Base-by-base conservation (phyloP, 2,329 filamentous ascomycete species). In the Colletotrichum neosansevieriae region DNA sequence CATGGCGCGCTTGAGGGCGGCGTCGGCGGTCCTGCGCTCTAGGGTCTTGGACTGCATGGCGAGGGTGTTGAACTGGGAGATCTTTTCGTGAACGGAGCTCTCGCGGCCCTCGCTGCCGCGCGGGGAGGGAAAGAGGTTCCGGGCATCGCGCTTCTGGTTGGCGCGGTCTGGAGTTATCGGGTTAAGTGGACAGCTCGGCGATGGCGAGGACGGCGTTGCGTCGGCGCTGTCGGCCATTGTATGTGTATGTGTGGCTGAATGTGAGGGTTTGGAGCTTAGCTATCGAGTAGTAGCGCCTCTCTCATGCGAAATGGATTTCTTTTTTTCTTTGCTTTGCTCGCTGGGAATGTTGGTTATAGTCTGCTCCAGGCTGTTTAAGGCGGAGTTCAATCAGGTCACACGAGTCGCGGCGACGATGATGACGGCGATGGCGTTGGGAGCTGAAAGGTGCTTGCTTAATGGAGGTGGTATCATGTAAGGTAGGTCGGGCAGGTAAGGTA, bases 41-140 rank as follows among this genome's bases (percentile, higher is more conserved):
- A 89, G 80, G 54, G 88, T 85, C 74, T 88, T 89, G 38, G 86
- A 85, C 77, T 86, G 83, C 72, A 84, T 80, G 65, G 90, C 86
- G 40, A 93, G 83, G 65, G 84, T 87, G 80, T 93, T 92, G 79
- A 93, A 93, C 78, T 92, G 91, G 75, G 88, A 89, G 70, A 92
- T 91, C 75, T 89, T 88, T 69, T 91, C 88, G 73, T 89, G 84
- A 6, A 92, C 89, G 21, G 88, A 87, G 73, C 86, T 88, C 69
- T 89, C 87, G 71, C 88, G 84, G 24, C 61, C 66, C 17, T 63
- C 61, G 65, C 80, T 81, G 74, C 69, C 75, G 71, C 76, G 78
- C 50, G 73, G 73, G 44, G 80, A 75, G 29, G 79, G 74, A 72
- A 81, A 77, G 62, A 80, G 72, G 15, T 80, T 78, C 42, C 79